Evolutionary conservation across 768 basidiomycete species (phyloP).

Genomic region (Pilatotrama ljubarskyi): DNA sequence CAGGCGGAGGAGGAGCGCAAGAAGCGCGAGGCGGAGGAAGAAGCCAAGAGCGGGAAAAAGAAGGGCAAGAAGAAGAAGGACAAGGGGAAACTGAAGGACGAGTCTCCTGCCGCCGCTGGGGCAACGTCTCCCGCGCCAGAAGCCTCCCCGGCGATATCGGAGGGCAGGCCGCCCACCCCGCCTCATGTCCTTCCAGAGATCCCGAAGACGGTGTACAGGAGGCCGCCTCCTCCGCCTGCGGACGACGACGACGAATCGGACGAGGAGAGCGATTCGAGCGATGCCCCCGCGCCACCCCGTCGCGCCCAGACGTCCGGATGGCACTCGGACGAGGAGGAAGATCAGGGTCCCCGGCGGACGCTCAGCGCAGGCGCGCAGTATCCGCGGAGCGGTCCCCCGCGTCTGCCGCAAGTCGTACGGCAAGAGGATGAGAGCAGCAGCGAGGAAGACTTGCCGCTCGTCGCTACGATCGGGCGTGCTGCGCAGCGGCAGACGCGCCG

Average conservation of each 20-base stretch:
- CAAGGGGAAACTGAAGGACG: slow-evolving; percentile 47
- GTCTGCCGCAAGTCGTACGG: slow-evolving; percentile 20
- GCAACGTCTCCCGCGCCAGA: slow-evolving; percentile 6
- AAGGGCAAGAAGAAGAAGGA: slow-evolving; percentile 47
- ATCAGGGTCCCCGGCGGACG: slow-evolving; percentile 50
- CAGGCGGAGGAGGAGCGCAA: slow-evolving; percentile 53
- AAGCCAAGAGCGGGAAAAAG: slow-evolving; percentile 38
- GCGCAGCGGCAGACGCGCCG: slow-evolving; percentile 42
- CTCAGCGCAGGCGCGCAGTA: slow-evolving; percentile 61
- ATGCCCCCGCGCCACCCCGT: slow-evolving; percentile 6
- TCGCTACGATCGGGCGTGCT: slow-evolving; percentile 60
- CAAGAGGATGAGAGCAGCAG: slow-evolving; percentile 58
- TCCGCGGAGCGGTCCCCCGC: slow-evolving; percentile 29
- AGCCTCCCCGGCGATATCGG: slow-evolving; percentile 4
- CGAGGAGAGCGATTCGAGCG: slow-evolving; percentile 56
- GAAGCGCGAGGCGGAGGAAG: slow-evolving; percentile 47
- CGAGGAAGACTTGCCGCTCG: slow-evolving; percentile 81
- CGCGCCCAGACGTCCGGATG: slow-evolving; percentile 22
- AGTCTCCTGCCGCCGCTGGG: slow-evolving; percentile 8
- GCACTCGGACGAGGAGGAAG: slow-evolving; percentile 71
- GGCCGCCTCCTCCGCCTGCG: slow-evolving; percentile 32
- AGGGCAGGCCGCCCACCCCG: slow-evolving; percentile 11
- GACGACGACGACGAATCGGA: slow-evolving; percentile 46
- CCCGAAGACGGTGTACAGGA: slow-evolving; percentile 34
- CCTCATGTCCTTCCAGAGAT: slow-evolving; percentile 37